phyloP scores from a whole-genome alignment of 192 early-diverging fungal species.

The Diversispora epigaea region DNA sequence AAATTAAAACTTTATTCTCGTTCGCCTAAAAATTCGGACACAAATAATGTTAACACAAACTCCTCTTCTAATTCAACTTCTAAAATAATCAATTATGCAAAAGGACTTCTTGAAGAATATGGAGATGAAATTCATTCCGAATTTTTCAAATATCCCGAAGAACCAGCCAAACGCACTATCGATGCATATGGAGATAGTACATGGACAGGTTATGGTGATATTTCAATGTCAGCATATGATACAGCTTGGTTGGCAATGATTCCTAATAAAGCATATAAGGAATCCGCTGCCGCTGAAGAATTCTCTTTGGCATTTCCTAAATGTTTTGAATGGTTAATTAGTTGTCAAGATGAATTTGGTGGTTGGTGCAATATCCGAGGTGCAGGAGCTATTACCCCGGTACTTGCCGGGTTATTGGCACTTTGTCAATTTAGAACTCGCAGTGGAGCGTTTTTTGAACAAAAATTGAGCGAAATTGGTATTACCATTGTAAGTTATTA shows the following conservation, averaged over 20 bases:
- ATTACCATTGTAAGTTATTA: neutral
- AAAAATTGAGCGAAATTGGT: constrained; percentile 6
- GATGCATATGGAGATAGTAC: neutral
- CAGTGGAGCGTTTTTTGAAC: constrained; percentile 2
- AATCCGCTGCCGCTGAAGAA: neutral
- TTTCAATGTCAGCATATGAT: constrained; percentile 29
- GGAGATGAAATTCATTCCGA: neutral
- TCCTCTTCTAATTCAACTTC: too few species aligned
- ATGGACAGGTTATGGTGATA: constrained; percentile 14
- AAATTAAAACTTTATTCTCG: too few species aligned
- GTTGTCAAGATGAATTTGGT: constrained; percentile 1
- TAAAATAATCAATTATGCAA: neutral
- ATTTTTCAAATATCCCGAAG: neutral
- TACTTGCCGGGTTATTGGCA: neutral
- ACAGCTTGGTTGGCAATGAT: constrained; percentile 29
- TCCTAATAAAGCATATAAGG: constrained; percentile 7
- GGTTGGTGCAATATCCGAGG: neutral
- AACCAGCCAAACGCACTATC: neutral
- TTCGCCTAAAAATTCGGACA: too few species aligned
- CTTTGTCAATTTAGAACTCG: neutral
- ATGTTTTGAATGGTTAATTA: constrained; percentile 21
- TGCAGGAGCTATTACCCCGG: neutral
- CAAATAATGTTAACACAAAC: too few species aligned
- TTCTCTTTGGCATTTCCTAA: constrained; percentile 16
- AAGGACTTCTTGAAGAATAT: neutral